Evolutionary conservation across 2,329 filamentous ascomycete species (phyloP).

Genomic region (Thyridium curvatum): DNA sequence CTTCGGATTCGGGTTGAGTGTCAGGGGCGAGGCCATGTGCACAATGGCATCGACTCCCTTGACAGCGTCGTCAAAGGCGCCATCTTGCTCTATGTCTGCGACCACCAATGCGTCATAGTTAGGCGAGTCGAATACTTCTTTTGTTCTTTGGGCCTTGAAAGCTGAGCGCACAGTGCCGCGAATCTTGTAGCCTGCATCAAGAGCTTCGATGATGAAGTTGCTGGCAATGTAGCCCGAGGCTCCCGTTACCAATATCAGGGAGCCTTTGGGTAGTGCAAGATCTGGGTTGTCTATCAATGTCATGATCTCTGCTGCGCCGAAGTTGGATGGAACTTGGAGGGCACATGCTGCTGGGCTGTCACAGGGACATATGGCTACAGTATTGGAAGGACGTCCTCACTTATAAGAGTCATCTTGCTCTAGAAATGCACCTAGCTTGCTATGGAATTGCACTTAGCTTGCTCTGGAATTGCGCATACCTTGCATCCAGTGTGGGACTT

Average conservation of each 20-base stretch:
- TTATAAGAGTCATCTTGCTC: no score
- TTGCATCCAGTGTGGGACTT: no score
- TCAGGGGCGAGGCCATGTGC: conserved; percentile 16
- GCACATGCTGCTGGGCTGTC: no score
- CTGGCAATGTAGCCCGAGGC: conserved; percentile 33
- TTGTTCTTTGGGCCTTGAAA: conserved; percentile 19
- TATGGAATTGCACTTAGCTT: no score
- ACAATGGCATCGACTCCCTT: conserved; percentile 8
- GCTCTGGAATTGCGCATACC: no score
- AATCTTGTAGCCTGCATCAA: no score
- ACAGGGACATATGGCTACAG: no score
- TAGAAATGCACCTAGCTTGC: no score
- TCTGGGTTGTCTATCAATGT: no score
- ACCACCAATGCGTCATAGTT: conserved; percentile 9
- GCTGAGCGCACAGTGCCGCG: conserved; percentile 30
- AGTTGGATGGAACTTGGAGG: no score
- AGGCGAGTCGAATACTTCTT: conserved; percentile 11
- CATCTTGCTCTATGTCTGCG: conserved; percentile 12
- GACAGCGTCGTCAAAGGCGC: conserved; percentile 14
- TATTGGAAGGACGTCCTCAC: no score
- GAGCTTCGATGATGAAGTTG: conserved; percentile 11
- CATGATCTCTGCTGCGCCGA: no score
- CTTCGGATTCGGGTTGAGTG: conserved; percentile 12
- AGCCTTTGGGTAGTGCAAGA: conserved; percentile 10
- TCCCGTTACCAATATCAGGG: conserved; percentile 32